A percentile compares a stretch with the other conserved stretches of the same genome.
Evolutionary conservation across 192 early-diverging fungal species (phyloP).

Genomic region (Paraglomus brasilianum): DNA sequence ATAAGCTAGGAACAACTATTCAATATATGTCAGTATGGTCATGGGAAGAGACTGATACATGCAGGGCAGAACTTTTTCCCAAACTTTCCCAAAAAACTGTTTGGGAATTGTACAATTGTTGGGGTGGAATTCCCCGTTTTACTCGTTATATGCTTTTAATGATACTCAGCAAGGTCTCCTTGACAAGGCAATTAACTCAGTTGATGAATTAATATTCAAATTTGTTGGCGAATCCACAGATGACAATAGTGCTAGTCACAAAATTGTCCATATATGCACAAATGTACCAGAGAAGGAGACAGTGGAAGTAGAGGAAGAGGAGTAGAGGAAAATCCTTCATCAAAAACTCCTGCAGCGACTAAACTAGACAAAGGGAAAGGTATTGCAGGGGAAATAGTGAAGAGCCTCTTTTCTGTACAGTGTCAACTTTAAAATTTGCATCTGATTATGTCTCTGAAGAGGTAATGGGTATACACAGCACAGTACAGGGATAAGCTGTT

Average conservation of each 20-base stretch:
- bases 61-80: not conserved
- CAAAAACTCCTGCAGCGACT: not conserved
- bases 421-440: constrained; percentile 20
- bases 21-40: constrained; percentile 4
- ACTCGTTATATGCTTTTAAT: not conserved
- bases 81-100: not conserved
- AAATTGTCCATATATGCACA: not conserved
- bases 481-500: no score
- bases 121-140: constrained; percentile 2
- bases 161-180: not conserved
- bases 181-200: not conserved
- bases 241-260: not conserved
- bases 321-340: not conserved
- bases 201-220: not conserved
- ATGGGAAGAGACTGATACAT: not conserved
- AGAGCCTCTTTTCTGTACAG: not conserved
- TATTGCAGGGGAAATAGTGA: not conserved
- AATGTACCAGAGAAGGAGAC: not conserved
- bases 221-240: not conserved
- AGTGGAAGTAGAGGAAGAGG: no score
- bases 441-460: not conserved
- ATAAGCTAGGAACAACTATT: not conserved
- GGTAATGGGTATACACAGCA: not conserved
- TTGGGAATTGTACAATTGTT: not conserved
- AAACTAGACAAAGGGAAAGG: not conserved